Conservation (phyloP, 345 rosid species). For the Anacardium occidentale region DNA sequence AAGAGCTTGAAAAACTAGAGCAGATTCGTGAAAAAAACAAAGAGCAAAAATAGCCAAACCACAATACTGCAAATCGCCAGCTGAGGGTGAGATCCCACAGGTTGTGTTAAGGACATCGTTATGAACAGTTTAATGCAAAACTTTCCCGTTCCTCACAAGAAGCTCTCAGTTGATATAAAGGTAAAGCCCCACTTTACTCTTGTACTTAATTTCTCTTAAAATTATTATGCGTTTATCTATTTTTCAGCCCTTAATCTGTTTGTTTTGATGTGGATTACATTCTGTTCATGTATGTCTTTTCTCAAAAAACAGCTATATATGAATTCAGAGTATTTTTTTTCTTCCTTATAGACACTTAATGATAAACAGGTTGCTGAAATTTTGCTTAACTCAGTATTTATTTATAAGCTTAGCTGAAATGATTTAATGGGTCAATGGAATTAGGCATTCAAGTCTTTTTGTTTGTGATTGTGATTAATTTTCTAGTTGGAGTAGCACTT, state of each 20-base stretch:
- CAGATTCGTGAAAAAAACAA: background rate
- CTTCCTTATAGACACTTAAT: background rate
- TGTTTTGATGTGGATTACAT: background rate
- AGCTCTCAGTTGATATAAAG: conserved; percentile 44
- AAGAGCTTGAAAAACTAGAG: background rate
- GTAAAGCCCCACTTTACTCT: conserved; percentile 23
- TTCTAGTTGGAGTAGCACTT: background rate
- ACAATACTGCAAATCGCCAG: too few species aligned
- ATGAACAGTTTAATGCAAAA: conserved; percentile 39
- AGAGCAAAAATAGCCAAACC: background rate
- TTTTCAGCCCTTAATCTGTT: background rate
- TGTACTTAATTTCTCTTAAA: background rate
- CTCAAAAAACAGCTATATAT: background rate
- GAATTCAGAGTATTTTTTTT: background rate
- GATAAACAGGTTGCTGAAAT: conserved; percentile 7
- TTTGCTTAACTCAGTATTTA: conserved; percentile 3
- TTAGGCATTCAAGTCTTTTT: background rate
- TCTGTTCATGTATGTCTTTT: background rate
- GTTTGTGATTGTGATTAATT: background rate
- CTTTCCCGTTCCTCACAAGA: conserved; percentile 55
- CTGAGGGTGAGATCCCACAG: too few species aligned
- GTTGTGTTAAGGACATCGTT: background rate
- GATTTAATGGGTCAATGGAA: background rate
- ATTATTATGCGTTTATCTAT: background rate
- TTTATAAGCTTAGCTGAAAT: background rate